A percentile compares a stretch with the other conserved stretches of the same genome.
phyloP scores from a whole-genome alignment of 2,329 filamentous ascomycete genomes.

The Penicillium sp. region DNA sequence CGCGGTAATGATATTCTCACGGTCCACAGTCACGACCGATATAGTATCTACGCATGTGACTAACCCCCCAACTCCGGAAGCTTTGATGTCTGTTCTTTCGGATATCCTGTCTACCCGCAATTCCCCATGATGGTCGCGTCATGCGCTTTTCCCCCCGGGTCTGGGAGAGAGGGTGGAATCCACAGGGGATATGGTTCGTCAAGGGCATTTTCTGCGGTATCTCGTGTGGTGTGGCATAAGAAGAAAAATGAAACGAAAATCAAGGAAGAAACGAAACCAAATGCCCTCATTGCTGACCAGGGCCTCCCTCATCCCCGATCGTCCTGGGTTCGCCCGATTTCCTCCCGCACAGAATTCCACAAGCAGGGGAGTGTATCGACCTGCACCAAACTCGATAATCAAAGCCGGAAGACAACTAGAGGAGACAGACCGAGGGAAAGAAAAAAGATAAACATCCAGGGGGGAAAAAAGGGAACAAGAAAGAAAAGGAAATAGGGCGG shows the following conservation, averaged over 20 bases:
- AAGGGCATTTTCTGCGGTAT: slow-evolving; percentile 36
- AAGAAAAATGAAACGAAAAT: slow-evolving; percentile 24
- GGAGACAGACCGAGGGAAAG: too few relatives aligned
- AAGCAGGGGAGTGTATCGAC: slow-evolving; percentile 7
- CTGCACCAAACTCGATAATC: slow-evolving; percentile 3
- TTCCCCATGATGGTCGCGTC: too few relatives aligned
- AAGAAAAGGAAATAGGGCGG: slow-evolving; percentile 8
- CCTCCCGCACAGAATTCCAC: slow-evolving; percentile 10
- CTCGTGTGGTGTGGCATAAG: slow-evolving; percentile 29
- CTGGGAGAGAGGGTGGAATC: too few relatives aligned
- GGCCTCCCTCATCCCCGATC: slow-evolving; percentile 12
- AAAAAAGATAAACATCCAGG: too few relatives aligned
- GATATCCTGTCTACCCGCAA: too few relatives aligned
- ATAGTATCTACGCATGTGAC: too few relatives aligned
- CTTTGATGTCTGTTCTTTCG: too few relatives aligned
- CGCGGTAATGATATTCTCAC: too few relatives aligned
- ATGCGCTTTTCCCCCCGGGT: too few relatives aligned
- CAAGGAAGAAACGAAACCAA: too few relatives aligned
- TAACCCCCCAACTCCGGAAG: too few relatives aligned
- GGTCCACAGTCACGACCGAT: too few relatives aligned
- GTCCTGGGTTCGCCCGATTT: slow-evolving; percentile 2
- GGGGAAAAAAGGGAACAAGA: slow-evolving; percentile 14
- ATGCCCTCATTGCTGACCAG: slow-evolving; percentile 17
- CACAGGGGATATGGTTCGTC: slow-evolving; percentile 30
- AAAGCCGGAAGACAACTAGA: slow-evolving; percentile 15